Percentiles rank a stretch among this genome's conserved stretches.
Conservation (phyloP, 768 basidiomycete genomes). For the Kockovaella imperatae region DNA sequence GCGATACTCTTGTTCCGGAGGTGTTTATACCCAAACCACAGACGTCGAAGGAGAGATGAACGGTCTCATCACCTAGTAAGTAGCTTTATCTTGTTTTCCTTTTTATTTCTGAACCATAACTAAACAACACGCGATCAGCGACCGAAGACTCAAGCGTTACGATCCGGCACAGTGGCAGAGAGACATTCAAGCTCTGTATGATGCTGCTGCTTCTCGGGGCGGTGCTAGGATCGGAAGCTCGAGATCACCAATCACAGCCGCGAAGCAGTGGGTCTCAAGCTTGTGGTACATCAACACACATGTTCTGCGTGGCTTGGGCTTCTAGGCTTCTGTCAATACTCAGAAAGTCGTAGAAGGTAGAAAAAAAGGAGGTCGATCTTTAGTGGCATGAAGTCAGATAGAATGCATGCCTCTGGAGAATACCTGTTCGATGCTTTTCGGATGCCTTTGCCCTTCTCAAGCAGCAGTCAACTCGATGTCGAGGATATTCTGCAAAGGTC, state of each 20-base stretch:
- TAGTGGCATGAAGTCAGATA: too few relatives aligned
- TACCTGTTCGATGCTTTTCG: too few relatives aligned
- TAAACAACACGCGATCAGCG: background rate
- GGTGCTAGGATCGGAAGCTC: background rate
- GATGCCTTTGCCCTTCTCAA: background rate
- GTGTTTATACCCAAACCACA: constrained; percentile 22
- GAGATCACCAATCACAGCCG: too few relatives aligned
- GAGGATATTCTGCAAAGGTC: constrained; percentile 27
- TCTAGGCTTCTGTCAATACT: too few relatives aligned
- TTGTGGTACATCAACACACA: background rate
- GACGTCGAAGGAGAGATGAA: constrained; percentile 26
- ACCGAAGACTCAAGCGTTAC: constrained; percentile 7
- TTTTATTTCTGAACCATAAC: background rate
- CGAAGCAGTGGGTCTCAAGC: background rate
- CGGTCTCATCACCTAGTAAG: constrained; percentile 22
- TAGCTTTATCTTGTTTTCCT: background rate
- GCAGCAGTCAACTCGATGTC: constrained; percentile 33
- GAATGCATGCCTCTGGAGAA: too few relatives aligned
- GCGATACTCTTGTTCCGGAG: constrained; percentile 13
- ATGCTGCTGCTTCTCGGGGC: constrained; percentile 5
- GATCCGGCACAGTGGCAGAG: constrained; percentile 8
- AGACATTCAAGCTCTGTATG: constrained; percentile 14
- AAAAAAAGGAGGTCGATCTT: too few relatives aligned
- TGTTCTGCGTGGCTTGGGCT: background rate
- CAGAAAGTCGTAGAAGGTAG: too few relatives aligned